Base-by-base conservation (phyloP, 208 protist species). In the Trypanosoma cruzi region DNA sequence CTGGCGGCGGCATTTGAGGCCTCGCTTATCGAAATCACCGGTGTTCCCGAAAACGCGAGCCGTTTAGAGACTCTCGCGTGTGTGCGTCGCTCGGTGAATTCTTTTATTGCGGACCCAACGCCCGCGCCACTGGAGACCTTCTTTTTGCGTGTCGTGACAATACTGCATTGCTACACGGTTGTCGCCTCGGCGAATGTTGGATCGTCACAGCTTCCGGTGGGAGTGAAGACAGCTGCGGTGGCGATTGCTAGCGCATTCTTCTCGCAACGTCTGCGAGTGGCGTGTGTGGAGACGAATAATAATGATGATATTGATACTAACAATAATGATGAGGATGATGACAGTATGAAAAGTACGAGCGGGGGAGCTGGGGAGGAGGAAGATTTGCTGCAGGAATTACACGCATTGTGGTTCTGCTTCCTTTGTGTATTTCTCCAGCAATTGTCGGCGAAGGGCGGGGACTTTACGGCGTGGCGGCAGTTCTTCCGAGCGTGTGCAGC, bases 341-440 rank as follows among this genome's bases (percentile, higher is more conserved):
- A 26, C 36, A 24, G 7, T n/a, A 44, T 26, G 16, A 64, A 64
- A 0, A 53, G 61, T 56, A 29, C 18, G 0, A 40, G 37, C 11
- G 14, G 20, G 1, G 40, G 18, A 14, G 40, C 40, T 14, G 40
- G 40, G 40, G 40, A 44, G 40, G 11, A 7, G 40, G 48, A 22
- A 1, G 44, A 20, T 10, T 14, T 18, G 16, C 4, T 46, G 7
- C 40, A 31, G 16, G 34, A 16, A 52, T 16, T 14, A 26, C 4
- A 67, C 8, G 36, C 74, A 24, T 37, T 94, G 22, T 94, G 86
- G 86, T 86, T 80, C 50, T 72, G 67, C 31, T 90, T 84, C 68
- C 72, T 90, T 24, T 80, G 80, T 44, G 20, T 85, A 37, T 94
- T 90, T 77, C 71, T 92, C 7, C 89, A 94, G 71, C 85, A 94